Evolutionary conservation across 75 land plant species (phyloP).

Genomic region (Azolla pinnata): DNA sequence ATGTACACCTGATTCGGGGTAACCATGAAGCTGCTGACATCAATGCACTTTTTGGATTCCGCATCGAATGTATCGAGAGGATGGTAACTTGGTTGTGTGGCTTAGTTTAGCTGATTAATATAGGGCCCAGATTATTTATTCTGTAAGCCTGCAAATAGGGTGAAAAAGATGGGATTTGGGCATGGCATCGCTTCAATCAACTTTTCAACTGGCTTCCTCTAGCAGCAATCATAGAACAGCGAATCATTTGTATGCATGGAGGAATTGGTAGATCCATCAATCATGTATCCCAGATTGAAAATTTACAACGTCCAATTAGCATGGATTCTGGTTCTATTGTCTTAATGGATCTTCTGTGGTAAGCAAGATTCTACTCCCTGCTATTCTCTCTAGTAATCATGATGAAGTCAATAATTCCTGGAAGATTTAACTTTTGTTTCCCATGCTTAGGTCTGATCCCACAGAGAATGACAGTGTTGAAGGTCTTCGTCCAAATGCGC

Average conservation of each 20-base stretch:
- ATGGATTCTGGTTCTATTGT: slow-evolving; percentile 89
- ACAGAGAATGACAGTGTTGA: slow-evolving; percentile 90
- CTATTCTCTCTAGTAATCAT: neutral
- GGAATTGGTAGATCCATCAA: slow-evolving; percentile 87
- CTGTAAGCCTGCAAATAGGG: slow-evolving; percentile 33
- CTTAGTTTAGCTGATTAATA: neutral
- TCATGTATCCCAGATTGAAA: slow-evolving; percentile 75
- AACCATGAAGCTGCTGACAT: slow-evolving; percentile 94
- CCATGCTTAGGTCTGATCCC: slow-evolving; percentile 77
- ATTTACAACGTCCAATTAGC: slow-evolving; percentile 76
- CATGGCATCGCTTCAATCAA: slow-evolving; percentile 84
- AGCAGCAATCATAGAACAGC: slow-evolving; percentile 71
- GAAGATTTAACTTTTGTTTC: neutral
- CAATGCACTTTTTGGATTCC: slow-evolving; percentile 91
- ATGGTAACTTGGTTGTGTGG: slow-evolving; percentile 39
- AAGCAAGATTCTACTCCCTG: too few relatives aligned
- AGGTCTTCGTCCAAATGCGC: slow-evolving; percentile 88
- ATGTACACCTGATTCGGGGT: slow-evolving; percentile 81
- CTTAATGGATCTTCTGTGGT: slow-evolving; percentile 85
- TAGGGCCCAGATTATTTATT: neutral
- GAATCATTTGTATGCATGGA: slow-evolving; percentile 93
- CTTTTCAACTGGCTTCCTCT: slow-evolving; percentile 79
- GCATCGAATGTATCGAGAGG: slow-evolving; percentile 84
- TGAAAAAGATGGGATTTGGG: slow-evolving; percentile 83
- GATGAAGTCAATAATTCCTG: neutral